These are phyloP conservation scores for Chaetomium sp. DNA, from an alignment of 2,329 filamentous ascomycete species.

Conservation along the genomic window DNA sequence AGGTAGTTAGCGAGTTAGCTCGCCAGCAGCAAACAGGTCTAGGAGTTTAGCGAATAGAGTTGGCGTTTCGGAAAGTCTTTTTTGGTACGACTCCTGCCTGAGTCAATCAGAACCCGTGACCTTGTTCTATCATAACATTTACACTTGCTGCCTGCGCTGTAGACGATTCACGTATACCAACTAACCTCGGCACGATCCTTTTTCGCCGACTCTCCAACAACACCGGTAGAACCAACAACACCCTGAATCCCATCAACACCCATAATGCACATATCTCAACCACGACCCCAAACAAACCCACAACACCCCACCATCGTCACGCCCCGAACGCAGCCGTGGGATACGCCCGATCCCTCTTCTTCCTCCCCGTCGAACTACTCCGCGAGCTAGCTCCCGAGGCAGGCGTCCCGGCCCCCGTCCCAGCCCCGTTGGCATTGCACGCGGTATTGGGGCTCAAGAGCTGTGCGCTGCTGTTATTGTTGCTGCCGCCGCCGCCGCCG, in stretches of 20 bases:
- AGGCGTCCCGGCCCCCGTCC: conserved; percentile 23
- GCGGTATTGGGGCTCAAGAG: not conserved
- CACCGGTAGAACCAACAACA: not conserved
- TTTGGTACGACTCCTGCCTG: not conserved
- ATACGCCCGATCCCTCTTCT: conserved; percentile 64
- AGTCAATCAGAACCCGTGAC: not conserved
- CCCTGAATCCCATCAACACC: not conserved
- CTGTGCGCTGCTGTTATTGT: not conserved
- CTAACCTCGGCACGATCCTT: not conserved
- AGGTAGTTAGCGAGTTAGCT: not conserved
- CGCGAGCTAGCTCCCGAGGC: conserved; percentile 51
- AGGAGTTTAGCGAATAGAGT: not conserved
- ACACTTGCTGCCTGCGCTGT: not conserved
- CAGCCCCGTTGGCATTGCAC: not conserved
- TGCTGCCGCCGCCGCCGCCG: not conserved
- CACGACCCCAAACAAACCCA: no score
- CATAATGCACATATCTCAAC: not conserved
- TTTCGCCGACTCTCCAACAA: not conserved
- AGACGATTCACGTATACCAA: not conserved
- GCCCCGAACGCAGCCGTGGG: conserved; percentile 62
- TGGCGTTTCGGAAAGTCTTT: not conserved
- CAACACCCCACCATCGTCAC: not conserved
- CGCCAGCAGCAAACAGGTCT: not conserved
- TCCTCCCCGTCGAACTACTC: conserved; percentile 55
- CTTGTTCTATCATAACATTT: not conserved